Evolutionary conservation across 345 rosid genomes (phyloP).

Genomic region (Garcia nutans): DNA sequence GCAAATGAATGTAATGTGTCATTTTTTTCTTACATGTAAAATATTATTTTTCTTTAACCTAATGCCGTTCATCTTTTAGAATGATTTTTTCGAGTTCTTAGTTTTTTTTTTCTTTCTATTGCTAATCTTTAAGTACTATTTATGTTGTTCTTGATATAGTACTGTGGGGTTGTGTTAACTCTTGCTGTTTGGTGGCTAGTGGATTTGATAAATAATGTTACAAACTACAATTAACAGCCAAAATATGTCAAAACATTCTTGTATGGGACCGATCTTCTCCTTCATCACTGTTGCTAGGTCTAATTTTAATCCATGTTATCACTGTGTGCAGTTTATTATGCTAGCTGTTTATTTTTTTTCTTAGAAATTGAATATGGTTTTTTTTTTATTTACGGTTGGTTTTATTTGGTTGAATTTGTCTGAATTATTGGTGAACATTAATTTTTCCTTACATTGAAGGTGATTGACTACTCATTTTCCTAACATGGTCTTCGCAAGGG

Average conservation of each 20-base stretch:
- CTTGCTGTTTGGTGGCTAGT: neutral
- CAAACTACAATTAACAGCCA: neutral
- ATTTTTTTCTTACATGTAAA: neutral
- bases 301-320: neutral
- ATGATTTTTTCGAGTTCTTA: neutral
- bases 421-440: no score
- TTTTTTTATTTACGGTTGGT: no score
- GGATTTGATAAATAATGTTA: neutral
- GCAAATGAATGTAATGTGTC: conserved; percentile 33
- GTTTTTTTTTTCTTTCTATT: neutral
- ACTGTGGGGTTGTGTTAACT: neutral
- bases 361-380: no score
- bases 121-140: neutral
- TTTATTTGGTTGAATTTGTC: neutral
- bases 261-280: no score
- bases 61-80: neutral
- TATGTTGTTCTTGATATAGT: neutral
- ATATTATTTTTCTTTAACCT: neutral
- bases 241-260: no score
- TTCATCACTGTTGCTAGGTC: neutral
- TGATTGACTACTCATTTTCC: neutral
- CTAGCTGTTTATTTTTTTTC: no score
- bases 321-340: neutral
- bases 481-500: neutral
- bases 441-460: neutral